Conservation (phyloP, 2,329 filamentous ascomycete species). For the Xylaria sp. region DNA sequence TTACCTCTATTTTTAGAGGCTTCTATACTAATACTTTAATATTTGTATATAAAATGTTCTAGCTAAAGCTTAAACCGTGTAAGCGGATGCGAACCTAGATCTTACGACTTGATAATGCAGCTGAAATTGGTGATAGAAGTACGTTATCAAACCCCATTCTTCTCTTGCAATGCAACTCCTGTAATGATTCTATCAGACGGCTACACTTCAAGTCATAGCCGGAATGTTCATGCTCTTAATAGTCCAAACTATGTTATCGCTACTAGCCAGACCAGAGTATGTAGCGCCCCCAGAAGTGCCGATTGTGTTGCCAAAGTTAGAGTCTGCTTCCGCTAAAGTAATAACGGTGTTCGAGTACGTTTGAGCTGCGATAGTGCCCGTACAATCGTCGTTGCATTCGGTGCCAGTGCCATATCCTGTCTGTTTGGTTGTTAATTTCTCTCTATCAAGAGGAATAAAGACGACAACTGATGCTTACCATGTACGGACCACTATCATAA, state of each 20-base stretch:
- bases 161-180: not conserved
- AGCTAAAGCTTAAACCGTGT: too few species aligned
- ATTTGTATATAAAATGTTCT: too few species aligned
- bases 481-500: constrained; percentile 2
- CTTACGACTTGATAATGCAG: too few species aligned
- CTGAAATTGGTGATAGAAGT: not conserved
- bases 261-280: constrained; percentile 5
- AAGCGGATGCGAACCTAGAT: too few species aligned
- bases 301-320: constrained; percentile 7
- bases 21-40: too few species aligned
- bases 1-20: too few species aligned
- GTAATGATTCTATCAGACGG: not conserved
- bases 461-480: not conserved
- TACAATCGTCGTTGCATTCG: constrained; percentile 3
- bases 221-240: constrained; percentile 6
- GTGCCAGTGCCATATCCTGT: constrained; percentile 12
- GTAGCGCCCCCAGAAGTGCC: constrained; percentile 1
- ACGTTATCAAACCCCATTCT: not conserved
- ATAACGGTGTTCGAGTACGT: constrained; percentile 11
- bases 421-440: constrained; percentile 1
- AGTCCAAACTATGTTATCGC: constrained; percentile 10
- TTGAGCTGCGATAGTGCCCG: constrained; percentile 11
- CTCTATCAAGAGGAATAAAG: not conserved
- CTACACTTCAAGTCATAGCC: not conserved
- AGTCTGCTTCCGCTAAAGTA: constrained; percentile 6